phyloP scores from a whole-genome alignment of 768 basidiomycete genomes.

The Boletus rubescentipes region DNA sequence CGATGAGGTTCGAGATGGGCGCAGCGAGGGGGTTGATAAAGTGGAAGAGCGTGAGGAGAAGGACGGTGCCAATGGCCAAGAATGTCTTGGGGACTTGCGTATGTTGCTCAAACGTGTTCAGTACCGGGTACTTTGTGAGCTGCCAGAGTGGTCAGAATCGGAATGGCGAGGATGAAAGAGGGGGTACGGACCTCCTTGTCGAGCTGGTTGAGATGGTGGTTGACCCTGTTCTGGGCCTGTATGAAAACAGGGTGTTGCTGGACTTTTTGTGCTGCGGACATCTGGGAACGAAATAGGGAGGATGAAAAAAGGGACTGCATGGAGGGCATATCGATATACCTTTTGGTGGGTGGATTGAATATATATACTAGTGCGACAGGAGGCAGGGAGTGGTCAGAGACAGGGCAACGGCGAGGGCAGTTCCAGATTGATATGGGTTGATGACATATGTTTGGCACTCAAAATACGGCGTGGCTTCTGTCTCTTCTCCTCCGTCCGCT shows the following conservation, averaged over 20 bases:
- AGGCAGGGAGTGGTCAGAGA: slow-evolving; percentile 19
- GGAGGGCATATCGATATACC: background rate
- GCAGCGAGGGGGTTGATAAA: slow-evolving; percentile 89
- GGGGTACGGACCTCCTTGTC: slow-evolving; percentile 84
- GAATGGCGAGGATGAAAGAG: background rate
- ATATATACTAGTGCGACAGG: slow-evolving; percentile 7
- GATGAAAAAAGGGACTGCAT: background rate
- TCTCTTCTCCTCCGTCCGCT: background rate
- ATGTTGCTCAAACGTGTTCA: slow-evolving; percentile 82
- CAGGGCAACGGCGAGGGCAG: slow-evolving; percentile 18
- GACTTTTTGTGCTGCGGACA: slow-evolving; percentile 81
- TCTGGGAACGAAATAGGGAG: slow-evolving; percentile 33
- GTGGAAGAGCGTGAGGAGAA: slow-evolving; percentile 71
- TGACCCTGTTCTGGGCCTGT: slow-evolving; percentile 81
- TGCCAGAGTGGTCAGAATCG: slow-evolving; percentile 27
- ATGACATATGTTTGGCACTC: slow-evolving; percentile 63
- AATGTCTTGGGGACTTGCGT: slow-evolving; percentile 94
- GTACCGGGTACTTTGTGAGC: slow-evolving; percentile 84
- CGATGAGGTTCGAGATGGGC: slow-evolving; percentile 91
- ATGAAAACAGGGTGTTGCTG: slow-evolving; percentile 86
- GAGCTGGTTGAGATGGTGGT: slow-evolving; percentile 81
- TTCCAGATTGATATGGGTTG: slow-evolving; percentile 44
- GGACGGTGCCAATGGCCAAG: slow-evolving; percentile 69
- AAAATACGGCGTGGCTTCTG: slow-evolving; percentile 17
- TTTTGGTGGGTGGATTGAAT: background rate